Evolutionary conservation across 2,329 filamentous ascomycete genomes (phyloP).

Genomic region (Alternaria sp.): DNA sequence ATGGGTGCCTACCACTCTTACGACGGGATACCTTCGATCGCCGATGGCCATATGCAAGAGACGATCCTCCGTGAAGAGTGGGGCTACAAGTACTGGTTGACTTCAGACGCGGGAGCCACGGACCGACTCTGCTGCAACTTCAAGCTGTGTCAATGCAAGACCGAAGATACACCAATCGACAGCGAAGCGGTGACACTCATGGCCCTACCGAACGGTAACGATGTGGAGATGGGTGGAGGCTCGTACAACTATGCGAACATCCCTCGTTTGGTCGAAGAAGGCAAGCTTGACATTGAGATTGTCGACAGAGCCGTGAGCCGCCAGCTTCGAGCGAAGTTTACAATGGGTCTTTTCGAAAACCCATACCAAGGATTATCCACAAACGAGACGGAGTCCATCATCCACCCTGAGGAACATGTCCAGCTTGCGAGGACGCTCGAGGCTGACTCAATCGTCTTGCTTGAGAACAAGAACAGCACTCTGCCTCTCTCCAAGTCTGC

Average conservation of each 20-base stretch:
- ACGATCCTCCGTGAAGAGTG: conserved; percentile 73
- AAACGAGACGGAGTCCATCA: conserved; percentile 64
- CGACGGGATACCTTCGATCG: conserved; percentile 74
- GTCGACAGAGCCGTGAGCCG: conserved; percentile 74
- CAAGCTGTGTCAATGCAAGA: conserved; percentile 65
- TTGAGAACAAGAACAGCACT: conserved; percentile 74
- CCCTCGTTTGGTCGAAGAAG: conserved; percentile 68
- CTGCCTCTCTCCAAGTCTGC: conserved; percentile 73
- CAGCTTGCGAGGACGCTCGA: conserved; percentile 71
- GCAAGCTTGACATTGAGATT: conserved; percentile 65
- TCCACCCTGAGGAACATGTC: conserved; percentile 69
- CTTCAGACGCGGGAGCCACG: conserved; percentile 74
- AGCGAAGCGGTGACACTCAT: conserved; percentile 70
- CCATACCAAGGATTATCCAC: conserved; percentile 69
- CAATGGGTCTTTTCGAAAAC: conserved; percentile 74
- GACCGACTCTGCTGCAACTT: conserved; percentile 73
- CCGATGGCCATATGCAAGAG: conserved; percentile 71
- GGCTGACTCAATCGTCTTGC: conserved; percentile 74
- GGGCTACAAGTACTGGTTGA: conserved; percentile 76
- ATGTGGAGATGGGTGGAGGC: conserved; percentile 80
- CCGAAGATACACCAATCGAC: conserved; percentile 63
- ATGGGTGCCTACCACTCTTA: conserved; percentile 82
- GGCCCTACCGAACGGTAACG: conserved; percentile 73
- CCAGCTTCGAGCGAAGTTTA: conserved; percentile 73
- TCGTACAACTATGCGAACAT: conserved; percentile 74